phyloP scores from a whole-genome alignment of 1,284 basidiomycete genomes.

The Ustilago xerochloae region DNA sequence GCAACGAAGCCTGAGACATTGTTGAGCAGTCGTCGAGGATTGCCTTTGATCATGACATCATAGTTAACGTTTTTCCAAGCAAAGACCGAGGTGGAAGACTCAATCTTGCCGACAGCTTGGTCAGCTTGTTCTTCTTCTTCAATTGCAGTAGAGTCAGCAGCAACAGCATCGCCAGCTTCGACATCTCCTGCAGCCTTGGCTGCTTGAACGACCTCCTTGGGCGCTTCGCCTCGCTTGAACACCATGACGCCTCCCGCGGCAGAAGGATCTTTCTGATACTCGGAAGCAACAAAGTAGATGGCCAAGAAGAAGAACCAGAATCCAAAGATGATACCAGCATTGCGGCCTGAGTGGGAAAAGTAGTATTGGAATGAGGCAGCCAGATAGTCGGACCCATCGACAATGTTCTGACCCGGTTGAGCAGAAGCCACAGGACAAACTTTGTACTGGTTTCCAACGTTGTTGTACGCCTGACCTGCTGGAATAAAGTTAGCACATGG shows the following conservation, averaged over 20 bases:
- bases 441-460: slow-evolving; percentile 41
- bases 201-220: slow-evolving; percentile 29
- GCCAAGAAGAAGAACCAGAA: slow-evolving; percentile 54
- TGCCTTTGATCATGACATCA: slow-evolving; percentile 55
- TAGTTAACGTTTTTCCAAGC: slow-evolving; percentile 57
- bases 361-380: slow-evolving; percentile 43
- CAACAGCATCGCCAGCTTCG: slow-evolving; percentile 21
- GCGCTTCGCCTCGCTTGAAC: slow-evolving; percentile 49
- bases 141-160: not conserved
- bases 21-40: slow-evolving; percentile 51
- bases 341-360: slow-evolving; percentile 41
- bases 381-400: slow-evolving; percentile 45
- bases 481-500: slow-evolving; percentile 50
- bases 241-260: slow-evolving; percentile 58
- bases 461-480: slow-evolving; percentile 28
- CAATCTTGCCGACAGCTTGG: slow-evolving; percentile 32
- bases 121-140: slow-evolving; percentile 10
- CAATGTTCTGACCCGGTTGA: slow-evolving; percentile 38
- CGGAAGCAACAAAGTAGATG: slow-evolving; percentile 50
- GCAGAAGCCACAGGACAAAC: slow-evolving; percentile 54
- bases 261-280: slow-evolving; percentile 56
- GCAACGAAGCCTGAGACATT: slow-evolving; percentile 69
- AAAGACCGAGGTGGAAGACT: slow-evolving; percentile 50
- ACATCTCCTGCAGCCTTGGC: slow-evolving; percentile 32
- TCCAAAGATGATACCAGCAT: slow-evolving; percentile 57